Evolutionary conservation across 225 moss, liverwort and hornwort species (phyloP).

Genomic region (Antitrichia curtipendula): DNA sequence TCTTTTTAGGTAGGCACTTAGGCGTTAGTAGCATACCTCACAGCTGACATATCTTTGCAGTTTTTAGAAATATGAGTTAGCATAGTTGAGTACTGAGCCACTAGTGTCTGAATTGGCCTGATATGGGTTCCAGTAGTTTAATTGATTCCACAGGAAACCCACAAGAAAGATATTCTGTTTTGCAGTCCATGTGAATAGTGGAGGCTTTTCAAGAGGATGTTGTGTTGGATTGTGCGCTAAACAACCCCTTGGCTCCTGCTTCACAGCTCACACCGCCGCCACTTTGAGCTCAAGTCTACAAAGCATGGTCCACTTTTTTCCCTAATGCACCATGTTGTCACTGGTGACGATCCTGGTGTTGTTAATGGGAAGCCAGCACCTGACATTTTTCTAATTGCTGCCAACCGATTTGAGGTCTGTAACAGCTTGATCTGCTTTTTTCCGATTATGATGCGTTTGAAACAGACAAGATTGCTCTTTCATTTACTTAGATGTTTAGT

Average conservation of each 20-base stretch:
- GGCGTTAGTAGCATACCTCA: neutral
- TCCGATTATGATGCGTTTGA: neutral
- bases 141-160: neutral
- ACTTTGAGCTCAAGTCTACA: conserved; percentile 92
- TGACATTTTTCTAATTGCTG: conserved; percentile 75
- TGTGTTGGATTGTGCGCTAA: conserved; percentile 16
- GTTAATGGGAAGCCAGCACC: conserved; percentile 75
- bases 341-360: conserved; percentile 84
- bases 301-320: conserved; percentile 61
- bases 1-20: neutral
- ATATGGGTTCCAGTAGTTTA: neutral
- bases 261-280: conserved; percentile 83
- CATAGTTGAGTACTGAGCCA: neutral
- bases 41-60: neutral
- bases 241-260: conserved; percentile 8
- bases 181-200: conserved; percentile 25
- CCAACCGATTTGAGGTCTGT: conserved; percentile 55
- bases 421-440: neutral
- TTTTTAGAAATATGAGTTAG: neutral
- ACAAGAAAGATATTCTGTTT: conserved; percentile 5
- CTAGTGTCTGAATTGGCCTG: neutral
- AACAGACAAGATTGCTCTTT: neutral
- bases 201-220: conserved; percentile 4
- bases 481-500: neutral
- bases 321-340: conserved; percentile 87